Evolutionary conservation across 352 stramenopile genomes (phyloP).

Genomic region (Globisporangium cederbergense): DNA sequence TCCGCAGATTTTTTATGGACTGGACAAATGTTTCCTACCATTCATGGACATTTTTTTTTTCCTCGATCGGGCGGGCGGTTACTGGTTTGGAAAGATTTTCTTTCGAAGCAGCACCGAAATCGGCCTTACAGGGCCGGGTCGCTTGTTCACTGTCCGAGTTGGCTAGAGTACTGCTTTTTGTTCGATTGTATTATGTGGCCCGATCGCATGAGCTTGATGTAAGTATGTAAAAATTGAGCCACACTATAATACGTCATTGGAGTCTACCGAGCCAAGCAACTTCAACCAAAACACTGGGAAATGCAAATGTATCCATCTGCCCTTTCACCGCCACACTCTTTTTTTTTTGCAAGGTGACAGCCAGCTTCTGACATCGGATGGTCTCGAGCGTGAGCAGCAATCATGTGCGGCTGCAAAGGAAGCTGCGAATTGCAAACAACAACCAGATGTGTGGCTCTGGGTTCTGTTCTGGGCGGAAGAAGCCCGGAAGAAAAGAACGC

Average conservation of each 20-base stretch:
- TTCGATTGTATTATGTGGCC: too few species aligned
- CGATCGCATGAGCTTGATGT: too few species aligned
- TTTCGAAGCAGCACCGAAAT: not conserved
- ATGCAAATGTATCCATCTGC: not conserved
- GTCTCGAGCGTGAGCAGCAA: too few species aligned
- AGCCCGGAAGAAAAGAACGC: not conserved
- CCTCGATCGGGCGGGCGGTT: not conserved
- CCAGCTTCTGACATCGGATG: not conserved
- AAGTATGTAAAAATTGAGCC: not conserved
- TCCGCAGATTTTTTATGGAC: not conserved
- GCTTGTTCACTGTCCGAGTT: too few species aligned
- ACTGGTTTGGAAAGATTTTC: slow-evolving; percentile 2
- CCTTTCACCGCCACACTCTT: not conserved
- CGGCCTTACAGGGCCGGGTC: too few species aligned
- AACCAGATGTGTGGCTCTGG: not conserved
- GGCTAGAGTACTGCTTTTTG: too few species aligned
- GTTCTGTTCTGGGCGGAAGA: slow-evolving; percentile 1
- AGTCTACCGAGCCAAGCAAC: not conserved
- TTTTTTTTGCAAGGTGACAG: not conserved
- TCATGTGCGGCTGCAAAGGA: not conserved
- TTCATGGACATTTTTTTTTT: not conserved
- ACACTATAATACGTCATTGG: not conserved
- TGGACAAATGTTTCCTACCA: not conserved
- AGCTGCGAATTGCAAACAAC: not conserved
- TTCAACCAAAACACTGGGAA: not conserved